A percentile compares a stretch with the other conserved stretches of the same genome.
These are phyloP conservation scores for Leccinum uliginosum DNA, from an alignment of 768 basidiomycete genomes.

Conservation along the genomic window DNA sequence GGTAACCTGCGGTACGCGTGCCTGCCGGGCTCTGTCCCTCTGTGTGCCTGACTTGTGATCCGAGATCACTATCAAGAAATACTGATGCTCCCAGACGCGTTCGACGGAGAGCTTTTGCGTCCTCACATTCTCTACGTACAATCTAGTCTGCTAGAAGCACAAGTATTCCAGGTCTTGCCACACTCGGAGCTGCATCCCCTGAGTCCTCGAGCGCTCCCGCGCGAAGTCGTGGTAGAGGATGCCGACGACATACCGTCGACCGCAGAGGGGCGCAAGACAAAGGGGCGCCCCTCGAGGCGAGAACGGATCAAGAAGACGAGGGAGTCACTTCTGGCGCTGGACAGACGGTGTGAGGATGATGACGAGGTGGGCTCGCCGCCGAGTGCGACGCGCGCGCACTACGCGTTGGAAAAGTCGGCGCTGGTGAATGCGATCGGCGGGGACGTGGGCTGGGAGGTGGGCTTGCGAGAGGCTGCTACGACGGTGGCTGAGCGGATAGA, in stretches of 20 bases:
- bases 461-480: conserved; percentile 43
- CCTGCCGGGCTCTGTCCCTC: background rate
- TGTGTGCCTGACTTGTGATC: conserved; percentile 4
- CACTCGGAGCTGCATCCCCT: conserved; percentile 42
- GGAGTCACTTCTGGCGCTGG: conserved; percentile 44
- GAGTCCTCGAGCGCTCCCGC: conserved; percentile 64
- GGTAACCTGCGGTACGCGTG: conserved; percentile 51
- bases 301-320: conserved; percentile 56
- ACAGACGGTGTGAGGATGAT: conserved; percentile 41
- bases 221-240: conserved; percentile 56
- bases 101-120: conserved; percentile 38
- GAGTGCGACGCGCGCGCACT: conserved; percentile 34
- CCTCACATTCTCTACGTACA: conserved; percentile 48
- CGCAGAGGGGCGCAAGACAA: conserved; percentile 39
- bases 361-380: conserved; percentile 19
- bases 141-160: conserved; percentile 41
- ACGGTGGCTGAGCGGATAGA: conserved; percentile 50
- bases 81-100: conserved; percentile 40
- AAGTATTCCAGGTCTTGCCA: conserved; percentile 61
- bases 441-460: conserved; percentile 17
- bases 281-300: conserved; percentile 59
- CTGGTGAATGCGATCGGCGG: conserved; percentile 37
- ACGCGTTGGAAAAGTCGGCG: conserved; percentile 39
- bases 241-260: conserved; percentile 5
- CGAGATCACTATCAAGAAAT: conserved; percentile 58